Conservation (phyloP, 2,329 filamentous ascomycete species). For the Exophiala aquamarina region DNA sequence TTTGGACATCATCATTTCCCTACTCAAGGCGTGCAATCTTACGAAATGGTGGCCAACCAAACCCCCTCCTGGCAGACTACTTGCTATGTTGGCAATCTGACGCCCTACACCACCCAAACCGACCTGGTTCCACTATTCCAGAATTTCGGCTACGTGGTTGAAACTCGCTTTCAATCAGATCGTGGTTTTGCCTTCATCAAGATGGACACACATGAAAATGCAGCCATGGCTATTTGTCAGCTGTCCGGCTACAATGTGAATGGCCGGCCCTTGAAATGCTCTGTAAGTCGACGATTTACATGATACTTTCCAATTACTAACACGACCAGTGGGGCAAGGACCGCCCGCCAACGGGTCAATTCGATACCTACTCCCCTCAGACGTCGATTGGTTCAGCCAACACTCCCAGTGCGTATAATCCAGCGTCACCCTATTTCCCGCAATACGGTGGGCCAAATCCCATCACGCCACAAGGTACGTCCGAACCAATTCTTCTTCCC, state of each 20-base stretch:
- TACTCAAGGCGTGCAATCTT: constrained; percentile 93
- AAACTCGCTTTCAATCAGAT: constrained; percentile 97
- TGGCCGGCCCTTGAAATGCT: constrained; percentile 94
- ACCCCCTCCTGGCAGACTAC: constrained; percentile 98
- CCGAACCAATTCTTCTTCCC: neutral
- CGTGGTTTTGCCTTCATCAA: constrained; percentile 98
- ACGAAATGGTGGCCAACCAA: constrained; percentile 93
- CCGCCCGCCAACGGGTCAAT: constrained; percentile 80
- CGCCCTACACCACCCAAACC: constrained; percentile 94
- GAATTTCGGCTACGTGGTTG: constrained; percentile 96
- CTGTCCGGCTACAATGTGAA: constrained; percentile 98
- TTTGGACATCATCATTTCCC: constrained; percentile 98
- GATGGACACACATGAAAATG: constrained; percentile 98
- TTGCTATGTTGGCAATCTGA: constrained; percentile 95
- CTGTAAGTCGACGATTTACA: constrained; percentile 64
- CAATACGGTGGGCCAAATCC: constrained; percentile 78
- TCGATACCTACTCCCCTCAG: constrained; percentile 82
- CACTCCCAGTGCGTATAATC: constrained; percentile 67
- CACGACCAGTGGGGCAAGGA: constrained; percentile 90
- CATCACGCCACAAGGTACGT: constrained; percentile 40
- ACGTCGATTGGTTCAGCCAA: constrained; percentile 69
- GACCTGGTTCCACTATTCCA: constrained; percentile 98
- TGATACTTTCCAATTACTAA: constrained; percentile 33
- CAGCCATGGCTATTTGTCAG: constrained; percentile 97
- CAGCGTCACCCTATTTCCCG: constrained; percentile 82